Evolutionary conservation across 106 monocot species (phyloP).

Genomic region (Acorus calamus): DNA sequence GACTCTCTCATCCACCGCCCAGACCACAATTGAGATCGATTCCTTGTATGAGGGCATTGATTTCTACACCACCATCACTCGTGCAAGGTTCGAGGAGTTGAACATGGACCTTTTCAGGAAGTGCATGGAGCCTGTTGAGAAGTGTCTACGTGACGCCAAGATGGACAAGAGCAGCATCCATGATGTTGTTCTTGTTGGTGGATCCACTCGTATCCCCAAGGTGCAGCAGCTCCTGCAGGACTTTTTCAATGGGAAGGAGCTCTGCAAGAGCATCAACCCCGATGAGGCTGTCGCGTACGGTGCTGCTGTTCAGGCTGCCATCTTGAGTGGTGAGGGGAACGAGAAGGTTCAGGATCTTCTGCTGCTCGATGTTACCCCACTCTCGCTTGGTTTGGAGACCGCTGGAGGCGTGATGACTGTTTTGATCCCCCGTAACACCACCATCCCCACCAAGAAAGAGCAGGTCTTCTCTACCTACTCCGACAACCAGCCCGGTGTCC

Average conservation of each 20-base stretch:
- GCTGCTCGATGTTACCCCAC: no score
- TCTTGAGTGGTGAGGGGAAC: constrained; percentile 13
- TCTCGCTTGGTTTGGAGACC: no score
- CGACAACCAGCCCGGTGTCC: constrained; percentile 21
- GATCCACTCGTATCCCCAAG: constrained; percentile 41
- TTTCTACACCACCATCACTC: no score
- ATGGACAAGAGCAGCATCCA: constrained; percentile 16
- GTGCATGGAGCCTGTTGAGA: constrained; percentile 43
- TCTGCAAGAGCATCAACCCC: constrained; percentile 29
- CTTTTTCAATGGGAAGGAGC: constrained; percentile 45
- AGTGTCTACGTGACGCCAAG: constrained; percentile 22
- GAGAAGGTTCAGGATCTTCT: no score
- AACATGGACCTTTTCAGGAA: constrained; percentile 43
- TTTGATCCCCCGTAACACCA: no score
- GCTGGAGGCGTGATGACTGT: no score
- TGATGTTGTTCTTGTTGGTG: constrained; percentile 49
- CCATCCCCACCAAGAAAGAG: no score
- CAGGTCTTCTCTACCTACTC: constrained; percentile 3
- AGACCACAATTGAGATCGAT: constrained; percentile 6
- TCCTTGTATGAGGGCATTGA: background rate
- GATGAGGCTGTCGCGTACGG: constrained; percentile 50
- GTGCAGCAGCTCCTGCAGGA: constrained; percentile 45
- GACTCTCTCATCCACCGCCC: constrained; percentile 6
- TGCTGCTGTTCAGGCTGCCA: constrained; percentile 41
- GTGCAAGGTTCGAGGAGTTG: constrained; percentile 12